Evolutionary conservation across 1,284 basidiomycete species (phyloP).

Genomic region (Spongispora temasekensis): DNA sequence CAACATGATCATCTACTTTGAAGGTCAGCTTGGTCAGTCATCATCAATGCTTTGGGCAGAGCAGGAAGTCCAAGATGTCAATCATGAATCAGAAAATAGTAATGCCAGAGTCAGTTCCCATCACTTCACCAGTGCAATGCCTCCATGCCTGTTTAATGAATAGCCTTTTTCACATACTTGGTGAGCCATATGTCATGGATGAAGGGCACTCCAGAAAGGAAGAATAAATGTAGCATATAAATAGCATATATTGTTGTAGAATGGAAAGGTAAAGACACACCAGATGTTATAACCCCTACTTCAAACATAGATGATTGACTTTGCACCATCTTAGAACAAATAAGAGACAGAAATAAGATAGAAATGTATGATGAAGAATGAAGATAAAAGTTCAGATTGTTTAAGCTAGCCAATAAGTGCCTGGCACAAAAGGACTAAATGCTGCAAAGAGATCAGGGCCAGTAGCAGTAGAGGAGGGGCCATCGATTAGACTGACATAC

Average conservation of each 20-base stretch:
- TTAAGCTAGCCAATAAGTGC: not conserved
- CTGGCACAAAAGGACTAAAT: not conserved
- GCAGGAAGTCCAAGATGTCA: not conserved
- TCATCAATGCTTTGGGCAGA: not conserved
- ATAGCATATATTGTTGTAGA: not conserved
- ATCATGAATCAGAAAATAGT: not conserved
- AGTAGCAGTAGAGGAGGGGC: not conserved
- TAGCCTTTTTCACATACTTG: not conserved
- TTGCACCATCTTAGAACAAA: not conserved
- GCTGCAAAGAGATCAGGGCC: not conserved
- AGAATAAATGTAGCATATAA: too few species aligned
- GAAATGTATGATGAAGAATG: not conserved
- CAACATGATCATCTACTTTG: not conserved
- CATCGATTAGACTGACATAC: not conserved
- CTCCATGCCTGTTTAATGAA: not conserved
- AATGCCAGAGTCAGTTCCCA: not conserved
- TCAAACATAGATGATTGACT: not conserved
- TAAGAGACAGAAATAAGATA: not conserved
- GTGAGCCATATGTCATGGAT: not conserved
- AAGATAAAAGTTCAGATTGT: not conserved
- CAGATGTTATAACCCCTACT: not conserved
- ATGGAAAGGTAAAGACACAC: not conserved
- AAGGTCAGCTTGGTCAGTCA: not conserved
- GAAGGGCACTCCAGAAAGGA: not conserved
- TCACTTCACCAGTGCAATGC: not conserved